These are phyloP conservation scores for Globisporangium parvum DNA, from an alignment of 352 stramenopile species.

Conservation along the genomic window DNA sequence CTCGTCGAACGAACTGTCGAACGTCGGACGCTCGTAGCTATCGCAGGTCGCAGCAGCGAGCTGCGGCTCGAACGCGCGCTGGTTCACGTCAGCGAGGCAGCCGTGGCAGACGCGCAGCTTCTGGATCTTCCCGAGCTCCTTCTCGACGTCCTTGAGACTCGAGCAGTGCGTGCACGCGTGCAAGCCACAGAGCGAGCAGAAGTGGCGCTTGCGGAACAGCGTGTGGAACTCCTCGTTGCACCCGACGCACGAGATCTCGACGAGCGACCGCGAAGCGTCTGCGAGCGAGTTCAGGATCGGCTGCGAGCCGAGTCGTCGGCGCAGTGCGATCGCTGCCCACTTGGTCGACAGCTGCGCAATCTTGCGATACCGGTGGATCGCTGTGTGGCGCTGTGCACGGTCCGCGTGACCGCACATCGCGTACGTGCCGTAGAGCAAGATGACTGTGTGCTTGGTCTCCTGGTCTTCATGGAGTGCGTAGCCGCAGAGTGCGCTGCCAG, in stretches of 20 bases:
- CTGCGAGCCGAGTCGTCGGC: constrained; percentile 8
- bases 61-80: neutral
- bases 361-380: constrained; percentile 12
- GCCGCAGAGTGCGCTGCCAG: constrained; percentile 10
- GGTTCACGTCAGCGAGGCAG: constrained; percentile 5
- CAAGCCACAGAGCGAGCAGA: constrained; percentile 11
- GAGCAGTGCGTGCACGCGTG: constrained; percentile 15
- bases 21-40: neutral
- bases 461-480: constrained; percentile 22
- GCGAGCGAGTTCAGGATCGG: constrained; percentile 6
- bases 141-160: constrained; percentile 10
- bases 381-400: constrained; percentile 7
- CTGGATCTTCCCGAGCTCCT: constrained; percentile 8
- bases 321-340: constrained; percentile 12
- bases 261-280: constrained; percentile 11
- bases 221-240: constrained; percentile 13
- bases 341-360: constrained; percentile 13
- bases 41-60: neutral
- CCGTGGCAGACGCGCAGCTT: constrained; percentile 8
- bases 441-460: constrained; percentile 12
- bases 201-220: constrained; percentile 13
- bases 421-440: constrained; percentile 17
- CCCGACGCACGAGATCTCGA: constrained; percentile 12
- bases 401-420: neutral
- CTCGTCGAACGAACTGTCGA: constrained; percentile 5